Percentiles rank a stretch among this genome's conserved stretches.
Conservation (phyloP, 495 filamentous ascomycete species). For the Elaphomyces granulatus region DNA sequence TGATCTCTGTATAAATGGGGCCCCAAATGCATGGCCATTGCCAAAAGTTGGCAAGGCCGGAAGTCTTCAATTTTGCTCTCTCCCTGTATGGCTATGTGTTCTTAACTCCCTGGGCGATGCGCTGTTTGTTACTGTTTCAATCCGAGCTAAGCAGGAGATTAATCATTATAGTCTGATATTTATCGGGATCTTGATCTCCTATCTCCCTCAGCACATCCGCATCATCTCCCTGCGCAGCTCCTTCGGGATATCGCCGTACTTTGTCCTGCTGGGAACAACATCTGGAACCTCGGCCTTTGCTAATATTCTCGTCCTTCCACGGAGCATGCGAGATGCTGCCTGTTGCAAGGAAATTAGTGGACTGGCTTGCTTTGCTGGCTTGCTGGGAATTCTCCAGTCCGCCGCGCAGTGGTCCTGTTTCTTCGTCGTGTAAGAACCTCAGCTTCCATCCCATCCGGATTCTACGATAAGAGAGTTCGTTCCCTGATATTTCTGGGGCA, state of each 20-base stretch:
- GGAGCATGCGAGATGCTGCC: slow-evolving; percentile 59
- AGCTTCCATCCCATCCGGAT: not conserved
- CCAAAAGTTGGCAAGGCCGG: slow-evolving; percentile 30
- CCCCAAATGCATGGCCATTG: too few relatives aligned
- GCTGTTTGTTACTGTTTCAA: slow-evolving; percentile 1
- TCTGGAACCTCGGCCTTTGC: slow-evolving; percentile 76
- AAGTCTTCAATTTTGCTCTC: slow-evolving; percentile 44
- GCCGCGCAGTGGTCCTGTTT: slow-evolving; percentile 87
- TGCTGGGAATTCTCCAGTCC: slow-evolving; percentile 80
- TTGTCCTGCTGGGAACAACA: slow-evolving; percentile 80
- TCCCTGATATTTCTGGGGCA: not conserved
- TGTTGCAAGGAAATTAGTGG: slow-evolving; percentile 73
- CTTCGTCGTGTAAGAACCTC: slow-evolving; percentile 60
- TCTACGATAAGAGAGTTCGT: not conserved
- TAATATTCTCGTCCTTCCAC: slow-evolving; percentile 75
- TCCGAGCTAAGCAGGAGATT: not conserved
- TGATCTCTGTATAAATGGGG: too few relatives aligned
- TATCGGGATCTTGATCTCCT: slow-evolving; percentile 81
- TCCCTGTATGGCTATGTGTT: slow-evolving; percentile 36
- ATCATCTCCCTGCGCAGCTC: slow-evolving; percentile 79
- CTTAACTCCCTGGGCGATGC: too few relatives aligned
- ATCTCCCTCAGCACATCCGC: slow-evolving; percentile 85
- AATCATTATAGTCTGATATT: slow-evolving; percentile 85
- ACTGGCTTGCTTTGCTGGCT: slow-evolving; percentile 68
- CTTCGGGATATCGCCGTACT: slow-evolving; percentile 91